Evolutionary conservation across 1,284 basidiomycete species (phyloP).

Genomic region (Exobasidium cylindrosporum): DNA sequence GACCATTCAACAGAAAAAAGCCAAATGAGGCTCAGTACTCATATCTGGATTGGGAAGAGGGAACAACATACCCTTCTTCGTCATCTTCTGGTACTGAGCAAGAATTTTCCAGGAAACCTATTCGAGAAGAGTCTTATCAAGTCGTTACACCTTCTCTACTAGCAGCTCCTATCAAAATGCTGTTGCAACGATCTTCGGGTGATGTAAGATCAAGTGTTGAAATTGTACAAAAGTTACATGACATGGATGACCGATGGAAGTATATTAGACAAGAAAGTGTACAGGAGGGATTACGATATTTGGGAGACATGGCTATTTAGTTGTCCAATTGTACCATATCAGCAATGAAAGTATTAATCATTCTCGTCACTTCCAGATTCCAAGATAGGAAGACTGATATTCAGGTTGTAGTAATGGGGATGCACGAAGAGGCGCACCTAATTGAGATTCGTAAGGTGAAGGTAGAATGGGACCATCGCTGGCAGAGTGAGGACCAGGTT

Average conservation of each 20-base stretch:
- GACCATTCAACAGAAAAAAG: background rate
- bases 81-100: background rate
- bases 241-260: slow-evolving; percentile 8
- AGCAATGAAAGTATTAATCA: no score
- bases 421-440: background rate
- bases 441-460: slow-evolving; percentile 3
- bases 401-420: background rate
- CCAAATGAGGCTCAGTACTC: no score
- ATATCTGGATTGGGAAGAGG: slow-evolving; percentile 2
- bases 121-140: slow-evolving; percentile 5
- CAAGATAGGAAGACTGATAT: background rate
- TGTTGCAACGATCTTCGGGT: background rate
- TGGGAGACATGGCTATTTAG: no score
- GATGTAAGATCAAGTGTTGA: background rate
- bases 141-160: background rate
- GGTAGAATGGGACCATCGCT: background rate
- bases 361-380: background rate
- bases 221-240: background rate
- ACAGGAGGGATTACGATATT: background rate
- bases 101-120: background rate
- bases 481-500: background rate
- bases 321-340: no score
- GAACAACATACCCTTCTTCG: background rate
- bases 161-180: background rate
- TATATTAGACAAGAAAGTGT: slow-evolving; percentile 3